A percentile compares a stretch with the other conserved stretches of the same genome.
Conservation (phyloP, 2,329 filamentous ascomycete species). For the Zymoseptoria ardabiliae region DNA sequence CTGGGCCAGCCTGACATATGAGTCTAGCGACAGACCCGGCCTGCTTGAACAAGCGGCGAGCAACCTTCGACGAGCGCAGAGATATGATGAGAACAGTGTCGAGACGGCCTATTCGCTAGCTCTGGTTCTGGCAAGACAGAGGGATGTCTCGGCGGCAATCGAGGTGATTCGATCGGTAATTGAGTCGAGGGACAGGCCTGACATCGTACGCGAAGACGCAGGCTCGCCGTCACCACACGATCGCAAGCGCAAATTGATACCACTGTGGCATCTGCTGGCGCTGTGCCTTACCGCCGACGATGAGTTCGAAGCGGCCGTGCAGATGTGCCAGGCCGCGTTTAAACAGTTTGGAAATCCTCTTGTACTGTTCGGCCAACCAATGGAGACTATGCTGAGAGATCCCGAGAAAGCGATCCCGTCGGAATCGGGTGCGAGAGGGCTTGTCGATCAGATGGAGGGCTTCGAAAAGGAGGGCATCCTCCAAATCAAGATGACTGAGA, state of each 20-base stretch:
- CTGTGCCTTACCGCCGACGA: constrained; percentile 79
- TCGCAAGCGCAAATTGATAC: constrained; percentile 60
- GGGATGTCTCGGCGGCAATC: constrained; percentile 73
- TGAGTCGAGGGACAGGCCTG: constrained; percentile 37
- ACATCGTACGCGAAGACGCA: constrained; percentile 12
- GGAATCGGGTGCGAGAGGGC: constrained; percentile 33
- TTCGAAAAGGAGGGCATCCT: constrained; percentile 79
- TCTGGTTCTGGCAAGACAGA: constrained; percentile 78
- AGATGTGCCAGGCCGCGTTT: constrained; percentile 82
- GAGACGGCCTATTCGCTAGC: constrained; percentile 74
- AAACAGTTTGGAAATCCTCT: constrained; percentile 74
- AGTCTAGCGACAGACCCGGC: constrained; percentile 62
- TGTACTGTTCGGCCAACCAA: constrained; percentile 59
- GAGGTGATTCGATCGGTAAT: constrained; percentile 74
- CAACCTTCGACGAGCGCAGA: constrained; percentile 54
- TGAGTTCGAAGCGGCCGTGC: constrained; percentile 71
- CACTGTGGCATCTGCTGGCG: constrained; percentile 85
- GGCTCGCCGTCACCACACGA: constrained; percentile 11
- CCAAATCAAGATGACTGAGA: constrained; percentile 93
- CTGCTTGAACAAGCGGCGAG: constrained; percentile 72
- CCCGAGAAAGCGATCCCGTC: constrained; percentile 10
- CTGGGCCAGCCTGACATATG: constrained; percentile 76
- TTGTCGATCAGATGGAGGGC: constrained; percentile 73
- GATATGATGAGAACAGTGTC: constrained; percentile 46
- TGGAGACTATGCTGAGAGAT: constrained; percentile 29